Evolutionary conservation across 108 stramenopile genomes (phyloP), one percentile per base, ranked within the genome.

Genomic region (Cyclotella cryptica): DNA sequence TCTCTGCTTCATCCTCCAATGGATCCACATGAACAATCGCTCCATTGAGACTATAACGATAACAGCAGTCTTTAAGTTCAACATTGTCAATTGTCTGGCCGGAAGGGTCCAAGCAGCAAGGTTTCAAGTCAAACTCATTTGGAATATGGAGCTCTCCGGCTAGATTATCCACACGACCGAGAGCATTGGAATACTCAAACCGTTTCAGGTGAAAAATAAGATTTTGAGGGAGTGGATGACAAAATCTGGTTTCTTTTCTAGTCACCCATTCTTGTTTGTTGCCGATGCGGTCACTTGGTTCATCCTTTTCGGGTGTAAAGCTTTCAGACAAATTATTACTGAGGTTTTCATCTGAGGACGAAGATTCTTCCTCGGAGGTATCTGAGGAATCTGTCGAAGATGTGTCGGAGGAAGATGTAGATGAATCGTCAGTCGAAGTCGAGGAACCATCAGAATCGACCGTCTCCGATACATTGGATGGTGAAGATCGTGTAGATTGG

Each of bases 141-240:
- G 81, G 81, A 39, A 82, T 66, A 15, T 75, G n/a, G 28, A 82
- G 42, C 12, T 11, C 35, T 17, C 68, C 74, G 4, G 35, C 6
- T 10, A 82, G 49, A 29, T 70, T 75, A 40, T 75, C 70, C 15
- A 75, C 81, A 42, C 65, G 70, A 15, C 81, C 81, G 27, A 63
- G 44, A 7, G 41, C 10, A 27, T 45, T 45, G 21, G 70, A 79
- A 57, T 71, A 82, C 58, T 75, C 64, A 58, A 75, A 75, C 28
- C 81, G 60, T 55, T 82, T 82, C 64, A 82, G 35, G 26, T 82
- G 81, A 55, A 82, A 82, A 52, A 82, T 59, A 13, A 82, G 57
- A n/a, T 49, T 75, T 15, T 53, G 27, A 5, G 81, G 81, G 40
- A 82, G 80, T 29, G 80, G 74, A 42, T 51, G 70, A 44, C 69